Evolutionary conservation across 768 basidiomycete genomes (phyloP).

Genomic region (Tephrocybe sp.): DNA sequence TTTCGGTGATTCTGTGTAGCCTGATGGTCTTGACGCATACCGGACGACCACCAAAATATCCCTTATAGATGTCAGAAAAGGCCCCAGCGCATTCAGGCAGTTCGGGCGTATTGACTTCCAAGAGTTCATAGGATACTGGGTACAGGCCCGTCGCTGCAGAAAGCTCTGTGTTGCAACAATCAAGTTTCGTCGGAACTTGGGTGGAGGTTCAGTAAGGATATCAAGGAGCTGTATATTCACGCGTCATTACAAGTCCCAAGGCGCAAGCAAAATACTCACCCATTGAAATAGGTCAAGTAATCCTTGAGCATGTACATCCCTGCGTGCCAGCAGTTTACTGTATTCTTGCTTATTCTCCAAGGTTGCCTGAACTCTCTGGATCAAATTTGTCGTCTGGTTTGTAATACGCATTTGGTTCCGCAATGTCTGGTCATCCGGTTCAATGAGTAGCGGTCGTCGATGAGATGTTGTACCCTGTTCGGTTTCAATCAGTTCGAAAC

Average conservation of each 20-base stretch:
- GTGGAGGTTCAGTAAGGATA: background rate
- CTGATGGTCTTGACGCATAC: background rate
- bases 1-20: background rate
- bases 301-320: background rate
- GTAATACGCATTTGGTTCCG: too few relatives aligned
- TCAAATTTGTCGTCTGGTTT: background rate
- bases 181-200: background rate
- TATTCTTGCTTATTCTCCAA: background rate
- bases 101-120: background rate
- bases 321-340: background rate
- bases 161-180: conserved; percentile 2
- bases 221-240: background rate
- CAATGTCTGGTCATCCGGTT: too few relatives aligned
- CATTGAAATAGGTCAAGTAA: background rate
- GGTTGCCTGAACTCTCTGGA: background rate
- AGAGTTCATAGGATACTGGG: background rate
- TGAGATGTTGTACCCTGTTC: too few relatives aligned
- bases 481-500: too few relatives aligned
- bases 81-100: background rate
- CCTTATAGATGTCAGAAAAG: conserved; percentile 2
- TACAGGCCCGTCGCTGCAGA: background rate
- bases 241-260: background rate
- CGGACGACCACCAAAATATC: background rate
- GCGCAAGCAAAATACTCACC: background rate
- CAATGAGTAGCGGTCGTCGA: too few relatives aligned